phyloP scores from a whole-genome alignment of 2,329 filamentous ascomycete genomes.

The Dothidotthia symphoricarpi region DNA sequence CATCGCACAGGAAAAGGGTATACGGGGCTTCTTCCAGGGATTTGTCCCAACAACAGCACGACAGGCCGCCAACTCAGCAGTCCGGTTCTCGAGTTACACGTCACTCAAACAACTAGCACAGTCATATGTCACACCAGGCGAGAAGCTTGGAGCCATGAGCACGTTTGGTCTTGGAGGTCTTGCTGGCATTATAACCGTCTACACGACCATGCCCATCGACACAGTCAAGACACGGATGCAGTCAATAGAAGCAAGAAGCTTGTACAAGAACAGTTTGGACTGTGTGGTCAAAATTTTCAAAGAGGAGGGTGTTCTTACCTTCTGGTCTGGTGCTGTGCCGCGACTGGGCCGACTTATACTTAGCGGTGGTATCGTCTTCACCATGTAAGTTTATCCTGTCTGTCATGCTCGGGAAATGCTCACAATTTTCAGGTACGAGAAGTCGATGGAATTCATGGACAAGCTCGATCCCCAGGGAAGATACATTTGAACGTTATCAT shows the following conservation, averaged over 20 bases:
- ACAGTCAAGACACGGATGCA: conserved; percentile 98
- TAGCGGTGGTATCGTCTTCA: conserved; percentile 96
- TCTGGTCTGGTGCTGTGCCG: conserved; percentile 92
- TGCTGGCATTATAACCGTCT: conserved; percentile 89
- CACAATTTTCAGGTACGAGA: conserved; percentile 66
- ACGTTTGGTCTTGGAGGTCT: conserved; percentile 90
- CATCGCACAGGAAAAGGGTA: conserved; percentile 82
- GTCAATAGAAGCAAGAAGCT: conserved; percentile 76
- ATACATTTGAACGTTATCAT: conserved; percentile 61
- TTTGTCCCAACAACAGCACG: conserved; percentile 92
- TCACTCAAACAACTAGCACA: conserved; percentile 87
- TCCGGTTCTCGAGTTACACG: conserved; percentile 87
- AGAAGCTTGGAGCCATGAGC: conserved; percentile 83
- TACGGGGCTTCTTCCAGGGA: conserved; percentile 94
- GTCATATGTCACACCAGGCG: conserved; percentile 87
- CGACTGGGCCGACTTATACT: conserved; percentile 79
- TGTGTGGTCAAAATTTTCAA: conserved; percentile 82
- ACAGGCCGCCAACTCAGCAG: conserved; percentile 91
- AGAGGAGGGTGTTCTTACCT: conserved; percentile 83
- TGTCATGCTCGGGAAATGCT: conserved; percentile 11
- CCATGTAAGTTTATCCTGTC: conserved; percentile 61
- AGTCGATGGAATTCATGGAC: conserved; percentile 86
- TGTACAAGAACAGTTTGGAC: conserved; percentile 84
- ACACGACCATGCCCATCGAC: conserved; percentile 69
- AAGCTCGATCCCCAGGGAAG: conserved; percentile 75